Evolutionary conservation across 345 rosid genomes (phyloP), one percentile per base, ranked within the genome.

Genomic region (thale cress (Arabidopsis thaliana)): DNA sequence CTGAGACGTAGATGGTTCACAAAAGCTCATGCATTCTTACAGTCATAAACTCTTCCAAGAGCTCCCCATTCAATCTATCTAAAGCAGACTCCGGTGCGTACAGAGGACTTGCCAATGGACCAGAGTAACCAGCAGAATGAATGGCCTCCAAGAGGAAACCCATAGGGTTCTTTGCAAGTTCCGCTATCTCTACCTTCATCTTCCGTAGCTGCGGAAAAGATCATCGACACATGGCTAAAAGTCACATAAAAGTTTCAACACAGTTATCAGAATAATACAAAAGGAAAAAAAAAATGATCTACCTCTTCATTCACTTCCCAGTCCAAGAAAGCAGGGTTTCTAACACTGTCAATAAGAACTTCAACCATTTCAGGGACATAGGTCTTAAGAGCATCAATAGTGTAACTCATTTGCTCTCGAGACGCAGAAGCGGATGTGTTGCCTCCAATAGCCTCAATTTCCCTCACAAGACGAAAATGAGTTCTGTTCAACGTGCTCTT

Each of bases 301-400:
- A 87, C 90, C 90, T 89, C 88, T 79, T 88, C 94, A 68, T 79
- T 84, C 46, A 91, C 85, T 80, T 89, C 97, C 94, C 94, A 91
- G 69, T 91, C 94, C 80, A 91, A 75, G 84, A 91, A 91, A 46
- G 83, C 90, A 58, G 94, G 92, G 73, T 88, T 91, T 73, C 92
- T 82, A 41, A 87, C 87, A 59, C 80, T 83, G 74, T 89, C 92
- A 73, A 91, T 48, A 66, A 89, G 89, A 79, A 91, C 82, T 74
- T 88, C 94, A 32, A 87, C 91, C 92, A 89, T 85, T 81, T 85
- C 83, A 70, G 92, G 92, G 5, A 87, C 82, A 77, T 85, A 85
- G 33, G 87, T 87, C 80, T 89, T 91, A 50, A 89, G 77, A 77
- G 90, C 90, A 83, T 85, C 90, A 73, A 86, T 68, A 50, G 88